A percentile compares a stretch with the other conserved stretches of the same genome.
phyloP scores from a whole-genome alignment of 305 asterid genomes.

The Ajuga reptans region DNA sequence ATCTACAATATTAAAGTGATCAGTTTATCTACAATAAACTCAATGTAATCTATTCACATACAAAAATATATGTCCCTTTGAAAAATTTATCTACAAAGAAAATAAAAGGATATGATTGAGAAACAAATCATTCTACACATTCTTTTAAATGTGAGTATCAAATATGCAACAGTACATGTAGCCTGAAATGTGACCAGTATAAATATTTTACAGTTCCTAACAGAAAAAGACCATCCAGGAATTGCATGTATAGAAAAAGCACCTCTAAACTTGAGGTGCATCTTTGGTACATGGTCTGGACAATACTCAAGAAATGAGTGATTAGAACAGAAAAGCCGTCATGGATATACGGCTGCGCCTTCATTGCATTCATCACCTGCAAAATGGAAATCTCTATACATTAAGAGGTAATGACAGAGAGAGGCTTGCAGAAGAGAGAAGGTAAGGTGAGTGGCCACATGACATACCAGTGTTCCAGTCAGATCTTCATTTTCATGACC shows the following conservation, averaged over 20 bases:
- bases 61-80: neutral
- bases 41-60: neutral
- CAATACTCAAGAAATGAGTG: slow-evolving; percentile 58
- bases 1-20: no score
- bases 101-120: neutral
- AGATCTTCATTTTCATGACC: slow-evolving; percentile 87
- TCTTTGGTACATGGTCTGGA: slow-evolving; percentile 68
- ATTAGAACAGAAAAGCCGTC: slow-evolving; percentile 48
- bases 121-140: neutral
- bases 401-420: slow-evolving; percentile 15
- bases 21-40: neutral
- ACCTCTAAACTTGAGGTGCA: slow-evolving; percentile 86
- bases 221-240: slow-evolving; percentile 1
- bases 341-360: slow-evolving; percentile 65
- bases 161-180: slow-evolving; percentile 1
- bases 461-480: slow-evolving; percentile 60
- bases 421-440: neutral
- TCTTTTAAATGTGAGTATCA: neutral
- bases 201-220: neutral
- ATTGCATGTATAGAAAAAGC: slow-evolving; percentile 18
- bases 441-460: neutral
- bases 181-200: neutral
- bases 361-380: slow-evolving; percentile 72
- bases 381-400: slow-evolving; percentile 17
- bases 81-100: neutral